Base-by-base conservation (phyloP, 202 grass and related monocot species). In the Digitaria exilis region DNA sequence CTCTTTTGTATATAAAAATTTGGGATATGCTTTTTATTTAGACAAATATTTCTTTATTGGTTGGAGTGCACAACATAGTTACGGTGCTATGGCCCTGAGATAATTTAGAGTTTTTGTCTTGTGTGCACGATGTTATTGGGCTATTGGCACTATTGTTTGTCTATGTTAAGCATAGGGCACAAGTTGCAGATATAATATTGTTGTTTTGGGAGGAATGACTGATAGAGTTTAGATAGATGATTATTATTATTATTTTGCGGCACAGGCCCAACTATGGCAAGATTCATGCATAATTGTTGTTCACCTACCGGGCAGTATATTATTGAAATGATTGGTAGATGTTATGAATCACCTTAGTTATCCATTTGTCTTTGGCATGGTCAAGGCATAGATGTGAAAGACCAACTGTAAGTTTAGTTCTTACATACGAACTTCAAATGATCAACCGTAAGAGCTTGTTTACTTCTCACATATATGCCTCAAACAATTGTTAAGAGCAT, bases 71-170 rank as follows among this genome's bases (percentile, higher is more conserved):
- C 16, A 49, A 2, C n/a, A 72, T 61, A 35, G 16, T 44, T 44
- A 8, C 57, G 60, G 6, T 67, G 16, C 10, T 19, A 35, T 88
- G 67, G 29, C 8, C 67, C 28, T 22, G 16, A 41, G 26, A 49
- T 35, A 73, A 66, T 74, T 43, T 22, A 26, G 42, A 72, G 34
- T 11, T 72, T 87, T 87, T 77, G 73, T 83, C 81, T 35, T 65
- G 57, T 64, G 31, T 58, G 72, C 35, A 59, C 18, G 24, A 19
- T 45, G 1, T 52, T 44, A 6, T 5, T n/a, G n/a, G n/a, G n/a
- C n/a, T n/a, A n/a, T 19, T 62, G 45, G 17, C 43, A 54, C 55
- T 72, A 22, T 6, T 35, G 12, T 76, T 34, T 32, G 60, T 66
- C 29, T 30, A 9, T 46, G 6, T 54, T 22, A 75, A 15, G 70